A percentile compares a stretch with the other conserved stretches of the same genome.
phyloP scores from a whole-genome alignment of 164 flowering plant species.

The Stephania japonica region DNA sequence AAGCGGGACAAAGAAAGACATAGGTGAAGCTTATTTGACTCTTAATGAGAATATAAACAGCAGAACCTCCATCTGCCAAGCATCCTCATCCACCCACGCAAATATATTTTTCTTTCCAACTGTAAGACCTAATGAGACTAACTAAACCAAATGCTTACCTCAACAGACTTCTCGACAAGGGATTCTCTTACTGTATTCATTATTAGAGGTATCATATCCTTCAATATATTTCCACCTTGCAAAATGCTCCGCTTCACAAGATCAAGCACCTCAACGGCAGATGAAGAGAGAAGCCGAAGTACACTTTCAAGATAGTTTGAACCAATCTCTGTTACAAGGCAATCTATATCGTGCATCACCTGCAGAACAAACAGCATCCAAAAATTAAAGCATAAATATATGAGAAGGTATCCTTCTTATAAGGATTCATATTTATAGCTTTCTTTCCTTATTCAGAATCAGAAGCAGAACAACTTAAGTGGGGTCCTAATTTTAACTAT shows the following conservation, averaged over 20 bases:
- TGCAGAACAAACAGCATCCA: slow-evolving; percentile 27
- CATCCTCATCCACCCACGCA: neutral
- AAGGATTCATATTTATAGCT: no score
- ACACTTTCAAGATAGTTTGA: slow-evolving; percentile 57
- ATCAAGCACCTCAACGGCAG: slow-evolving; percentile 66
- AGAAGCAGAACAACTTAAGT: neutral
- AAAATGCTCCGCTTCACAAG: slow-evolving; percentile 66
- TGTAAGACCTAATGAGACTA: neutral
- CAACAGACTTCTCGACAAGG: slow-evolving; percentile 76
- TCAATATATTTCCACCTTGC: slow-evolving; percentile 53
- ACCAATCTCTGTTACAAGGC: slow-evolving; percentile 47
- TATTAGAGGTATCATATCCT: slow-evolving; percentile 47
- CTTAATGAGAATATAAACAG: no score
- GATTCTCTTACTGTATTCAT: slow-evolving; percentile 55
- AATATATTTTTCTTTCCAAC: neutral
- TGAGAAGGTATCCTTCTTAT: no score
- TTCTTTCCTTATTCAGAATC: no score
- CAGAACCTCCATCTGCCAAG: neutral
- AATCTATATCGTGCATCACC: slow-evolving; percentile 76
- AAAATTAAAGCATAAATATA: neutral
- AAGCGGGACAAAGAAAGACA: neutral
- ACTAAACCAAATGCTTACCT: slow-evolving; percentile 41
- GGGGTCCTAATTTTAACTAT: neutral
- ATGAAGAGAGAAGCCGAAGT: slow-evolving; percentile 56
- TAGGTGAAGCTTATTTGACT: neutral